Conservation (phyloP, 192 early-diverging fungal species). For the Mortierella claussenii region DNA sequence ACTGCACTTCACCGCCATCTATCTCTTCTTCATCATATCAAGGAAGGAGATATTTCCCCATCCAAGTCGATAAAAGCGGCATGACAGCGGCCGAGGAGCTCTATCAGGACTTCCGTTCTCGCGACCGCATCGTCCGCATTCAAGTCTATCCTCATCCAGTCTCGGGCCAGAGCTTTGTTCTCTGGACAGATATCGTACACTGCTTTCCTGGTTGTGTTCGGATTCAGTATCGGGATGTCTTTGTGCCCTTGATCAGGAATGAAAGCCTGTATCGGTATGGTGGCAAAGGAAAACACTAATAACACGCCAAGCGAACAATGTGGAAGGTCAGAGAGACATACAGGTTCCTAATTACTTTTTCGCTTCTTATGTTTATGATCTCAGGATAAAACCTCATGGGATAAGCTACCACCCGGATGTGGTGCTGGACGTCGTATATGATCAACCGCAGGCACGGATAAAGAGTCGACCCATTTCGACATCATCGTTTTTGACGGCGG, state of each 20-base stretch:
- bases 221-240: constrained; percentile 20
- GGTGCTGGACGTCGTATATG: constrained; percentile 31
- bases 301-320: too few species aligned
- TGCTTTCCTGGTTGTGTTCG: constrained; percentile 32
- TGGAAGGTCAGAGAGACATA: too few species aligned
- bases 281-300: too few species aligned
- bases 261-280: constrained; percentile 29
- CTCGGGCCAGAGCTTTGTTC: constrained; percentile 8
- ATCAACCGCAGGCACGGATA: not conserved
- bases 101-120: constrained; percentile 18
- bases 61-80: not conserved
- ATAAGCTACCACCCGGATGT: constrained; percentile 27
- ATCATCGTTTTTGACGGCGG: not conserved
- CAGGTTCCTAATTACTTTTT: not conserved
- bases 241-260: constrained; percentile 24
- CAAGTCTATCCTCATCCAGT: not conserved
- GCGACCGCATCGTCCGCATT: constrained; percentile 2
- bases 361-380: not conserved
- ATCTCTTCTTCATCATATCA: not conserved
- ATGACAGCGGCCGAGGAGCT: not conserved
- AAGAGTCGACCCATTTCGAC: not conserved
- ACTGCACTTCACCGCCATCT: not conserved
- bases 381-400: constrained; percentile 29
- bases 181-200: constrained; percentile 41
- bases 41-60: not conserved